Conservation (phyloP, 805 yeast genomes). For the Wickerhamomyces hampshirensis region DNA sequence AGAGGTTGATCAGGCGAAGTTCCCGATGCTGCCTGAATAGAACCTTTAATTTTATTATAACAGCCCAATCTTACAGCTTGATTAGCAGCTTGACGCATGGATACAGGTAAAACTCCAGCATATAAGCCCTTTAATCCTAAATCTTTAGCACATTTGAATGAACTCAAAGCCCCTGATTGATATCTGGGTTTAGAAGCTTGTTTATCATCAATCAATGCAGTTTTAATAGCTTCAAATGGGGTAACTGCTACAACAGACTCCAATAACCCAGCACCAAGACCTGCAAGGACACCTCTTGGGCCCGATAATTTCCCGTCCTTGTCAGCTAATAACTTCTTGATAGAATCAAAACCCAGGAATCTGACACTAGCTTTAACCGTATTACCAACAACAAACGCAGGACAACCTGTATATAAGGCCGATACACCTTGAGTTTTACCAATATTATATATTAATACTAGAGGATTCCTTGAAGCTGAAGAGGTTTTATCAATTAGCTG, state of each 20-base stretch:
- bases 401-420: slow-evolving; percentile 89
- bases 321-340: slow-evolving; percentile 74
- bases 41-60: slow-evolving; percentile 79
- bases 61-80: slow-evolving; percentile 93
- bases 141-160: slow-evolving; percentile 62
- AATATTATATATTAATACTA: slow-evolving; percentile 69
- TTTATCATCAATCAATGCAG: slow-evolving; percentile 92
- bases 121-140: slow-evolving; percentile 81
- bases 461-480: slow-evolving; percentile 73
- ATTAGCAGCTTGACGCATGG: slow-evolving; percentile 93
- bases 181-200: slow-evolving; percentile 74
- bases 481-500: slow-evolving; percentile 71
- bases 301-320: slow-evolving; percentile 84
- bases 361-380: slow-evolving; percentile 96
- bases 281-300: slow-evolving; percentile 89
- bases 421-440: slow-evolving; percentile 74
- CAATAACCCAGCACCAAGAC: slow-evolving; percentile 93
- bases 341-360: slow-evolving; percentile 86
- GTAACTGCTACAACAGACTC: slow-evolving; percentile 94
- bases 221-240: slow-evolving; percentile 94
- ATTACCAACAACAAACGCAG: slow-evolving; percentile 93
- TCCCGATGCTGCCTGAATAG: slow-evolving; percentile 65
- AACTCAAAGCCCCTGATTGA: slow-evolving; percentile 52
- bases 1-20: slow-evolving; percentile 70
- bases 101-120: slow-evolving; percentile 87